A percentile compares a stretch with the other conserved stretches of the same genome.
These are phyloP conservation scores for Eucalyptus grandis DNA, from an alignment of 345 rosid genomes.

Conservation along the genomic window DNA sequence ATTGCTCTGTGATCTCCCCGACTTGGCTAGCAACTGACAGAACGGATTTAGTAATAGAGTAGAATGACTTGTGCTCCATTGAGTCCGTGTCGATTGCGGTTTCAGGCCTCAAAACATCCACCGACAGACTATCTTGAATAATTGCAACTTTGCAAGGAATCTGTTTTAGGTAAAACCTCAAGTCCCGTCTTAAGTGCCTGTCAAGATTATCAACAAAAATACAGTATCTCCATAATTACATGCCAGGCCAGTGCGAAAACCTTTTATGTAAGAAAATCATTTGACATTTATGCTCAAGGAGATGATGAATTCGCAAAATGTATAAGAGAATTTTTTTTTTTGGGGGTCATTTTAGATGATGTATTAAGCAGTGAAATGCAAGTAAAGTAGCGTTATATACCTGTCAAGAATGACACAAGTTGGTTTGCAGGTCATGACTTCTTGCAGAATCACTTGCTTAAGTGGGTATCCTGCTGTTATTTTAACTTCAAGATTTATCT, in stretches of 20 bases:
- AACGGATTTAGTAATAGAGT: conserved; percentile 26
- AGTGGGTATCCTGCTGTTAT: conserved; percentile 41
- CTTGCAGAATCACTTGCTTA: conserved; percentile 40
- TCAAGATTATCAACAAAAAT: neutral
- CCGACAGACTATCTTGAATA: conserved; percentile 22
- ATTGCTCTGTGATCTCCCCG: conserved; percentile 1
- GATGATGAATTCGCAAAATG: neutral
- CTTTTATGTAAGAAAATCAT: neutral
- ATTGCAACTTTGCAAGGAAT: conserved; percentile 42
- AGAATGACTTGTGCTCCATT: conserved; percentile 8
- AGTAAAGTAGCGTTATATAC: conserved; percentile 1
- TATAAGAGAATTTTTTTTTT: neutral
- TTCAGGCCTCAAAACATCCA: conserved; percentile 14
- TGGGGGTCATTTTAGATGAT: neutral
- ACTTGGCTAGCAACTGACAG: neutral
- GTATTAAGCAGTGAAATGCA: neutral
- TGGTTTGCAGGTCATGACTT: conserved; percentile 20
- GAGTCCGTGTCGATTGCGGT: neutral
- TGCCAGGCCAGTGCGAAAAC: neutral
- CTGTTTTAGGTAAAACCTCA: conserved; percentile 23
- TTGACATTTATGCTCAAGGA: neutral
- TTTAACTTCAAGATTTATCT: conserved; percentile 44
- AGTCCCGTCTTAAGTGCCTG: conserved; percentile 45
- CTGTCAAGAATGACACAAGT: conserved; percentile 49
- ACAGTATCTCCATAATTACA: neutral